phyloP scores from a whole-genome alignment of 139 green algal genomes.

The Closterium sp. region DNA sequence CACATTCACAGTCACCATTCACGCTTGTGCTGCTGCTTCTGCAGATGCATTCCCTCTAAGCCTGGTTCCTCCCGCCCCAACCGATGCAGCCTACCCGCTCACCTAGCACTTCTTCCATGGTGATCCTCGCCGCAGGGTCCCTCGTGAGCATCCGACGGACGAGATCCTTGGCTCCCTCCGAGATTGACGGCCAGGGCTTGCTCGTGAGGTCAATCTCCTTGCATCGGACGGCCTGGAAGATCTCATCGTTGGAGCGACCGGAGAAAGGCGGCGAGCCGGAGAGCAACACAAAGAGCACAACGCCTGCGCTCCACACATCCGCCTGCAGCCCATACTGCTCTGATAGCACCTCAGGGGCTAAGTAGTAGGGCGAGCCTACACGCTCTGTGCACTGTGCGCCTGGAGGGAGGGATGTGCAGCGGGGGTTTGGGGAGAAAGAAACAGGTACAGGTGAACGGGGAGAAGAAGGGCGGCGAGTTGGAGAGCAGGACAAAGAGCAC shows the following conservation, averaged over 20 bases:
- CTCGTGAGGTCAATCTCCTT: neutral
- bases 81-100: neutral
- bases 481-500: too few relatives aligned
- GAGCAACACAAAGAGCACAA: slow-evolving; percentile 97
- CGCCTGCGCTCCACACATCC: slow-evolving; percentile 89
- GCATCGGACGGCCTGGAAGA: slow-evolving; percentile 8
- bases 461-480: too few relatives aligned
- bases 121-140: slow-evolving; percentile 7
- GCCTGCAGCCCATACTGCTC: slow-evolving; percentile 74
- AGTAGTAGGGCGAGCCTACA: neutral
- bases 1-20: too few relatives aligned
- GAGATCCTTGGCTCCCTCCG: slow-evolving; percentile 25
- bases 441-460: too few relatives aligned
- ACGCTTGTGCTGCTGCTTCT: too few relatives aligned
- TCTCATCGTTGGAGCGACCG: neutral
- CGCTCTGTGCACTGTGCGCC: neutral
- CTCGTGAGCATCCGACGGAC: slow-evolving; percentile 14
- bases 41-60: too few relatives aligned
- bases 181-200: slow-evolving; percentile 9
- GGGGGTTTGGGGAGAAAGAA: too few relatives aligned
- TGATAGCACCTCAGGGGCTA: neutral
- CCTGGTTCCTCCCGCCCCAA: too few relatives aligned
- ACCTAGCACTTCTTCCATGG: slow-evolving; percentile 11
- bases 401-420: too few relatives aligned
- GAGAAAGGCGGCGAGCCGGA: slow-evolving; percentile 86